These are phyloP conservation scores for Trichoderma parareesei DNA, from an alignment of 495 filamentous ascomycete genomes.

Conservation along the genomic window DNA sequence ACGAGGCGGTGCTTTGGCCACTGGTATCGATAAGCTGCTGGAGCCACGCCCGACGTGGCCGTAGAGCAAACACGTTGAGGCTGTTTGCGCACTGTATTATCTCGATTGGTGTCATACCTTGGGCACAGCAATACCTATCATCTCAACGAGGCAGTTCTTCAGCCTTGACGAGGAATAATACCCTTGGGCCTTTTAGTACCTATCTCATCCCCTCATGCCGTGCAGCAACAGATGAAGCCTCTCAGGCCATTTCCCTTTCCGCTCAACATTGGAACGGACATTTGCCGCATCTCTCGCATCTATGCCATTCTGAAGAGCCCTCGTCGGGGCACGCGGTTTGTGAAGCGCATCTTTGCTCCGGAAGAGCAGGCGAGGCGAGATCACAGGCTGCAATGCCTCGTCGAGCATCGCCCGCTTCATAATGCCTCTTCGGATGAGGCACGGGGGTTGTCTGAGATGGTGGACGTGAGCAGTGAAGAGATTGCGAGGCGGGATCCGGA, in stretches of 20 bases:
- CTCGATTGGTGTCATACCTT: too few relatives aligned
- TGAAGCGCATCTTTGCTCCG: slow-evolving; percentile 31
- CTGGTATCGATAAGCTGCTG: not conserved
- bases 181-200: not conserved
- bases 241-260: slow-evolving; percentile 34
- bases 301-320: slow-evolving; percentile 23
- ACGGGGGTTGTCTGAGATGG: not conserved
- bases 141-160: too few relatives aligned
- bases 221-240: slow-evolving; percentile 5
- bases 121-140: not conserved
- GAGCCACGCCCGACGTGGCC: not conserved
- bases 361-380: slow-evolving; percentile 24
- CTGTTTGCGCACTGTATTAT: not conserved
- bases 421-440: not conserved
- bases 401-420: not conserved
- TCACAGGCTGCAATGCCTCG: slow-evolving; percentile 6
- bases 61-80: not conserved
- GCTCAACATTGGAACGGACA: slow-evolving; percentile 48
- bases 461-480: not conserved
- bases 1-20: not conserved
- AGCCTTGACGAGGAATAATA: not conserved
- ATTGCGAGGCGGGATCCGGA: slow-evolving; percentile 11
- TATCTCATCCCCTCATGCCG: not conserved
- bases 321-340: slow-evolving; percentile 23
- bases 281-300: slow-evolving; percentile 43